Base-by-base conservation (phyloP, 106 monocot species). In the Dactylorhiza incarnata region DNA sequence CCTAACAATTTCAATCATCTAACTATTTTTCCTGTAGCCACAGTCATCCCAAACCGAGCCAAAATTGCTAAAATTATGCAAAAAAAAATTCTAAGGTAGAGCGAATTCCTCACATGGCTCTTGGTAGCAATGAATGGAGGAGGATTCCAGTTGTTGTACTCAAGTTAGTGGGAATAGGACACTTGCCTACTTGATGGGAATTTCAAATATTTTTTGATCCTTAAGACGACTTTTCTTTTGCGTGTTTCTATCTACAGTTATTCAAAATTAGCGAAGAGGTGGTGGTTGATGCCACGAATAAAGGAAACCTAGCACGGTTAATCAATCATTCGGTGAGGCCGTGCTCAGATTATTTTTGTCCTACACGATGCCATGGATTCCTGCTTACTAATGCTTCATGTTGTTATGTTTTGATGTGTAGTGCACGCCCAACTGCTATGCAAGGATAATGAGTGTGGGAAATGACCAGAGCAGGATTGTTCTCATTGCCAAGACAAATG, bases 381-480 rank as follows among this genome's bases (percentile, higher is more conserved):
- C 9, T 2, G 15, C 45, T 69, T 72, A 72, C 43, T 65, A 26
- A 72, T 72, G 7, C 20, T 22, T 20, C 8, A 6, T 72, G 22
- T 48, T 49, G 22, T 16, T 23, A 14, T 72, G 25, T 58, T 47
- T n/a, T 52, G 11, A 78, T 29, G 24, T 90, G 63, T 85, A 97
- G 96, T 97, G 96, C 77, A 85, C 81, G 90, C 96, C 96, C 46
- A 97, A 93, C 56, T 93, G 93, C 79, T 97, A 97, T 79, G 93
- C 96, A 61, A 93, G 96, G 81, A 97, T 93, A 56, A 84, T 91
- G 93, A 87, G 79, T 66, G 86, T 91, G 11, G 86, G 92, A 76
- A 84, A 85, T n/a, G 85, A 91, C 23, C 83, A 89, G 51, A 90
- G 86, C 62, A 79, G 89, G 25, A 89, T 97, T 67, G 88, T 97